Conservation (phyloP, 2,329 filamentous ascomycete species). For the Sordariomycetes sp. region DNA sequence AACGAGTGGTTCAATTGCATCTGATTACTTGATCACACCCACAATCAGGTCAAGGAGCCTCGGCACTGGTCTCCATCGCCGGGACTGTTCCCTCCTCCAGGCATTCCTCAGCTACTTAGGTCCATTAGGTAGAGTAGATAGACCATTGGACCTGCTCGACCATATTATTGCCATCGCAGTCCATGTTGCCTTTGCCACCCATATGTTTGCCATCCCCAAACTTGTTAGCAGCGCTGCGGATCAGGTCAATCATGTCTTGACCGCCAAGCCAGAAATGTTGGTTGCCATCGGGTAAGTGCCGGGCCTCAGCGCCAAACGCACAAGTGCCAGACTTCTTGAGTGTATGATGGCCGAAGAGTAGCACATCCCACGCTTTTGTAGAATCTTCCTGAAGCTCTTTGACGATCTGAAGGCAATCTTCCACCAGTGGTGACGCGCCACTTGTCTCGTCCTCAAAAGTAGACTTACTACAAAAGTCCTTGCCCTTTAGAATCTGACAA, state of each 20-base stretch:
- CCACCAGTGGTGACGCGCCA: slow-evolving; percentile 19
- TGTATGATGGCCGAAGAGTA: slow-evolving; percentile 10
- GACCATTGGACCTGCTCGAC: not conserved
- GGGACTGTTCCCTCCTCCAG: no score
- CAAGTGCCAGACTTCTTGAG: slow-evolving; percentile 17
- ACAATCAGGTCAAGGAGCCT: no score
- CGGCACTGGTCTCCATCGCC: no score
- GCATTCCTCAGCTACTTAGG: no score
- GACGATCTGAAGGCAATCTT: slow-evolving; percentile 23
- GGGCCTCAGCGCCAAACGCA: slow-evolving; percentile 20
- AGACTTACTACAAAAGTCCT: slow-evolving; percentile 17
- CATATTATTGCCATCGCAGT: slow-evolving; percentile 13
- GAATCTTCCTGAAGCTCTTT: slow-evolving; percentile 18
- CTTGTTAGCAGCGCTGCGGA: slow-evolving; percentile 16
- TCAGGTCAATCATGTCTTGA: slow-evolving; percentile 25
- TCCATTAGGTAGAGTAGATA: no score
- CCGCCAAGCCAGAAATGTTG: slow-evolving; percentile 20
- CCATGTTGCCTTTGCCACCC: slow-evolving; percentile 22
- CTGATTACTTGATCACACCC: no score
- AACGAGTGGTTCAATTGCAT: no score
- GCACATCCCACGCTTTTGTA: slow-evolving; percentile 3
- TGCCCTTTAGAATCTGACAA: slow-evolving; percentile 17
- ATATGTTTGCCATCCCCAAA: slow-evolving; percentile 19
- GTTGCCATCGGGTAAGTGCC: slow-evolving; percentile 13
- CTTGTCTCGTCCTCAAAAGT: slow-evolving; percentile 22